Evolutionary conservation across 352 stramenopile genomes (phyloP).

Genomic region (Phytophthora sp.): DNA sequence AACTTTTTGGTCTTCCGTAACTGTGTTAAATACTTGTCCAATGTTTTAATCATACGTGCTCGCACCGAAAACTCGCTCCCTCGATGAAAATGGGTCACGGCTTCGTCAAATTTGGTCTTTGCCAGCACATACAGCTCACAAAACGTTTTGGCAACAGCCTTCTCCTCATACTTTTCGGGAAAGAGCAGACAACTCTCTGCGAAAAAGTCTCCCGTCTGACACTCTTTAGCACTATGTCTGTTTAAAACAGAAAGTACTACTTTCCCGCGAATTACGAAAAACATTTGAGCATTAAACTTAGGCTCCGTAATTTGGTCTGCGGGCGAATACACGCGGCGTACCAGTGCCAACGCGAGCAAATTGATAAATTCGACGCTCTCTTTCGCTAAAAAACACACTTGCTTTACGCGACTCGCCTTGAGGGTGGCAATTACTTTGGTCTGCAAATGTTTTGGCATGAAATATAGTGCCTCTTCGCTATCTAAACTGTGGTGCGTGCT

Average conservation of each 20-base stretch:
- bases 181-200: slow-evolving; percentile 63
- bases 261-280: slow-evolving; percentile 72
- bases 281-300: slow-evolving; percentile 82
- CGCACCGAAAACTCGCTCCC: slow-evolving; percentile 40
- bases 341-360: slow-evolving; percentile 58
- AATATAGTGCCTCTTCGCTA: slow-evolving; percentile 60
- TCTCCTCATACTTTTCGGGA: slow-evolving; percentile 72
- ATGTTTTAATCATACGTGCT: slow-evolving; percentile 49
- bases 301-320: slow-evolving; percentile 71
- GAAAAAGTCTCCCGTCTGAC: slow-evolving; percentile 74
- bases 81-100: slow-evolving; percentile 61
- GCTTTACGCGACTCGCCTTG: slow-evolving; percentile 68
- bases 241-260: slow-evolving; percentile 65
- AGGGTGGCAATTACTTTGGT: slow-evolving; percentile 68
- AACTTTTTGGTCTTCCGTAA: slow-evolving; percentile 81
- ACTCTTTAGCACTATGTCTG: slow-evolving; percentile 56
- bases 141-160: slow-evolving; percentile 79
- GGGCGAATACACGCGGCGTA: slow-evolving; percentile 65
- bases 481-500: slow-evolving; percentile 70
- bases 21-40: slow-evolving; percentile 73
- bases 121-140: slow-evolving; percentile 83
- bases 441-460: slow-evolving; percentile 68
- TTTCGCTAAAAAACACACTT: slow-evolving; percentile 78
- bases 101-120: slow-evolving; percentile 68
- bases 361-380: slow-evolving; percentile 82